A percentile compares a stretch with the other conserved stretches of the same genome.
Evolutionary conservation across 495 filamentous ascomycete genomes (phyloP).

Genomic region (Darksidea phi): DNA sequence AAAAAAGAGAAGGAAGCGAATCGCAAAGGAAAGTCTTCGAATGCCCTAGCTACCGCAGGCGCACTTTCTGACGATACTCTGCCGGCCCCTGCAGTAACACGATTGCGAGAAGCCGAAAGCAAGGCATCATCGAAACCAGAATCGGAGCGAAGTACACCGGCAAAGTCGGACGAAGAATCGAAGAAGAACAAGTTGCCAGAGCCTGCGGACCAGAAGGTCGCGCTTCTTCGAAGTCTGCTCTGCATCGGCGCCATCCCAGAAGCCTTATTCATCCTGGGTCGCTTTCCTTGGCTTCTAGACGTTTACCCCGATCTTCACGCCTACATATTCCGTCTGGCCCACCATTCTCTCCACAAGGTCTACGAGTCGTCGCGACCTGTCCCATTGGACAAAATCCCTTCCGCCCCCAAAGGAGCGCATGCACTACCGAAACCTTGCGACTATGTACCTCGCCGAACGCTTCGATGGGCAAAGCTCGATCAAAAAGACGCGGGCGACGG

Average conservation of each 20-base stretch:
- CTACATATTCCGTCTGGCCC: slow-evolving; percentile 79
- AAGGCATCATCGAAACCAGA: slow-evolving; percentile 38
- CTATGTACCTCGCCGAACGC: slow-evolving; percentile 57
- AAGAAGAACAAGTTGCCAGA: slow-evolving; percentile 66
- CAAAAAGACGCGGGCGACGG: slow-evolving; percentile 69
- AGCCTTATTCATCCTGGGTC: slow-evolving; percentile 85
- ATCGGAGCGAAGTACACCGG: slow-evolving; percentile 49
- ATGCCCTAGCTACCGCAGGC: slow-evolving; percentile 87
- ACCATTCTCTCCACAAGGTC: slow-evolving; percentile 72
- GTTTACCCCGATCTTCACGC: slow-evolving; percentile 72
- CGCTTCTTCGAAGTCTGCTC: slow-evolving; percentile 78
- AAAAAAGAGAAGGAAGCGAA: slow-evolving; percentile 73
- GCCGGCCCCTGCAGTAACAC: slow-evolving; percentile 46
- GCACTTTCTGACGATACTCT: slow-evolving; percentile 80
- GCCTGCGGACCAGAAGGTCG: slow-evolving; percentile 85
- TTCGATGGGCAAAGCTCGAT: slow-evolving; percentile 79
- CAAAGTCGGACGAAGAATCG: slow-evolving; percentile 52
- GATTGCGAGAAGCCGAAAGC: slow-evolving; percentile 28
- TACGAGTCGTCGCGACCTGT: slow-evolving; percentile 57
- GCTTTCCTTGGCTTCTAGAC: slow-evolving; percentile 87
- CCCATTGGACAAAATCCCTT: slow-evolving; percentile 19
- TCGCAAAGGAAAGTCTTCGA: slow-evolving; percentile 64
- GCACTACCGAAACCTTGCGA: slow-evolving; percentile 61
- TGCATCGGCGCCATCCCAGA: slow-evolving; percentile 92
- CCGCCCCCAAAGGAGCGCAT: slow-evolving; percentile 47